Conservation (phyloP, 331 rosid species). For the Rhamnella rubrinervis region DNA sequence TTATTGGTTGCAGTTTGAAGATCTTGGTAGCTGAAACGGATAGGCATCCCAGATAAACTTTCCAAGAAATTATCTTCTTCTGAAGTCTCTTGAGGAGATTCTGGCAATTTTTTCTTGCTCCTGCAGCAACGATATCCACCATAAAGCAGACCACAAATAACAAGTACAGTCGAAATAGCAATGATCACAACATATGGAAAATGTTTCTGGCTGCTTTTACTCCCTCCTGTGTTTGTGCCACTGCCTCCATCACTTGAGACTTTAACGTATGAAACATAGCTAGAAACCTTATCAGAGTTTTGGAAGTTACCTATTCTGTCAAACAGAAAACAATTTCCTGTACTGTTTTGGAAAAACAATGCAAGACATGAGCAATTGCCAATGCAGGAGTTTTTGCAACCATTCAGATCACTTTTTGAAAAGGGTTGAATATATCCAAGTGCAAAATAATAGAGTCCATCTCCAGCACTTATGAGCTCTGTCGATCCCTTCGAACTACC, state of each 20-base stretch:
- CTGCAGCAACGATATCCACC: conserved; percentile 44
- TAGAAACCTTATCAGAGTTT: conserved; percentile 39
- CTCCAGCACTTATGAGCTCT: conserved; percentile 50
- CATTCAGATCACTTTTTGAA: conserved; percentile 51
- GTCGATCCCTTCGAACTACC: conserved; percentile 20
- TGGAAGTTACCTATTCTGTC: conserved; percentile 74
- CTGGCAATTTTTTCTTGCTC: conserved; percentile 40
- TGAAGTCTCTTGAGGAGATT: conserved; percentile 47
- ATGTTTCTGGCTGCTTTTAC: conserved; percentile 35
- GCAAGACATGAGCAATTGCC: conserved; percentile 79
- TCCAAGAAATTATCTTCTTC: conserved; percentile 88
- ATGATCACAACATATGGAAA: conserved; percentile 51
- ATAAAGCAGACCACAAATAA: conserved; percentile 46
- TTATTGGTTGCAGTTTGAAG: conserved; percentile 72
- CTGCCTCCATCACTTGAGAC: conserved; percentile 40
- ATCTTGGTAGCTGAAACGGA: conserved; percentile 67
- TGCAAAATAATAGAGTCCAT: conserved; percentile 61
- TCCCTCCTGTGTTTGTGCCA: conserved; percentile 29
- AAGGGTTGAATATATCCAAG: conserved; percentile 57
- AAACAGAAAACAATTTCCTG: conserved; percentile 68
- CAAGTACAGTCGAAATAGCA: conserved; percentile 47
- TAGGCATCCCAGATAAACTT: conserved; percentile 62
- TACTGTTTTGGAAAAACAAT: conserved; percentile 65
- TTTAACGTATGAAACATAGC: conserved; percentile 69
- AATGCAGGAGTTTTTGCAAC: conserved; percentile 68